Evolutionary conservation across 306 rosid genomes (phyloP).

Genomic region (Gillenia trifoliata): DNA sequence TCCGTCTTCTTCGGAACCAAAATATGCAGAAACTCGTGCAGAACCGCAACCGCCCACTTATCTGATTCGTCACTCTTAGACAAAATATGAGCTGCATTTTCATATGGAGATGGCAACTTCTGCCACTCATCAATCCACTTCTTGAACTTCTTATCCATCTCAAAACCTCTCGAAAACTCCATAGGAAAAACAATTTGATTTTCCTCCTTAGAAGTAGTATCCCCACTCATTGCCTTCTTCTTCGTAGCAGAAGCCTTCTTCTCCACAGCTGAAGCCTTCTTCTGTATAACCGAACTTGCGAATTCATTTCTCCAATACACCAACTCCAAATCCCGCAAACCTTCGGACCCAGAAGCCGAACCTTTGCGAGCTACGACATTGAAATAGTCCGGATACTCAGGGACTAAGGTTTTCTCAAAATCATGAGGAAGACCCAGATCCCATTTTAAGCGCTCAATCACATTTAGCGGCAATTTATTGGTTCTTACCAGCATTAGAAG

Average conservation of each 20-base stretch:
- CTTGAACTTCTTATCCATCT: too few relatives aligned
- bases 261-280: slow-evolving; percentile 8
- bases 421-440: slow-evolving; percentile 80
- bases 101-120: too few relatives aligned
- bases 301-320: slow-evolving; percentile 75
- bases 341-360: slow-evolving; percentile 12
- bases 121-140: too few relatives aligned
- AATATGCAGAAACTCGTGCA: slow-evolving; percentile 80
- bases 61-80: slow-evolving; percentile 62
- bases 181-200: too few relatives aligned
- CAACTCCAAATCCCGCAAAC: slow-evolving; percentile 45
- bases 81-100: too few relatives aligned
- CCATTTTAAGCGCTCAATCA: slow-evolving; percentile 53
- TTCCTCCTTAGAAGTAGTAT: not conserved
- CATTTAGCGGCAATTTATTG: slow-evolving; percentile 44
- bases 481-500: slow-evolving; percentile 59
- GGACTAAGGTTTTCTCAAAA: slow-evolving; percentile 32
- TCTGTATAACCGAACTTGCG: slow-evolving; percentile 57
- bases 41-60: slow-evolving; percentile 63
- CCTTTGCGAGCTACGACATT: slow-evolving; percentile 24
- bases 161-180: too few relatives aligned
- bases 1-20: slow-evolving; percentile 68
- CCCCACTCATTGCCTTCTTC: not conserved
- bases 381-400: slow-evolving; percentile 77
- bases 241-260: not conserved